phyloP scores from a whole-genome alignment of 176 grass and related monocot species.

The Avena insularis region DNA sequence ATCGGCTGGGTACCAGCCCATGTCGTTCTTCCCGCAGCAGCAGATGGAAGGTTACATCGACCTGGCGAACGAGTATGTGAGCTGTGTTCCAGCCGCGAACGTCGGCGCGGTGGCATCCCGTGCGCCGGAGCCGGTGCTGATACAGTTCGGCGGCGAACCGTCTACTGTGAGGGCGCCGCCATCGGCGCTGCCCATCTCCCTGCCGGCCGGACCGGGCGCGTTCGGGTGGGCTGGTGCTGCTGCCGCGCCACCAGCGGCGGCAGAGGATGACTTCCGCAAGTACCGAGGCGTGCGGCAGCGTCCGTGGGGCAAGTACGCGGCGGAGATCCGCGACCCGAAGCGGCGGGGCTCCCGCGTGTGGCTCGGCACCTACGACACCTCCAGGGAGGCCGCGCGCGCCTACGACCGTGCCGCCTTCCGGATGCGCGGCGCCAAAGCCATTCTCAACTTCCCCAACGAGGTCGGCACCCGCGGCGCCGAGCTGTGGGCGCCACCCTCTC shows the following conservation, averaged over 20 bases:
- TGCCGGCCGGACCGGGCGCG: slow-evolving; percentile 25
- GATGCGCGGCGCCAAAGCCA: slow-evolving; percentile 77
- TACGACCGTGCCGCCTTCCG: slow-evolving; percentile 78
- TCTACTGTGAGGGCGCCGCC: not conserved
- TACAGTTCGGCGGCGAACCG: slow-evolving; percentile 42
- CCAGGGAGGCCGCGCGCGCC: slow-evolving; percentile 67
- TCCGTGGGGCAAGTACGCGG: slow-evolving; percentile 85
- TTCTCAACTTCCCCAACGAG: slow-evolving; percentile 91
- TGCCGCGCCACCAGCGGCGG: not conserved
- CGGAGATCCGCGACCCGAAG: slow-evolving; percentile 92
- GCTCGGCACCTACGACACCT: slow-evolving; percentile 80
- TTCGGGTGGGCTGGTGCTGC: slow-evolving; percentile 16
- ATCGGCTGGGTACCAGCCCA: not conserved
- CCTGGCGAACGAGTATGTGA: slow-evolving; percentile 6
- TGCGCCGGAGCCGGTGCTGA: slow-evolving; percentile 46
- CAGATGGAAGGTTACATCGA: slow-evolving; percentile 34
- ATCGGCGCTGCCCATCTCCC: slow-evolving; percentile 36
- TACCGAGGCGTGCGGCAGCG: slow-evolving; percentile 75
- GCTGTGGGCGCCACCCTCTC: not conserved
- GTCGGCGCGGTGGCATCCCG: slow-evolving; percentile 3
- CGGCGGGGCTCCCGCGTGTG: slow-evolving; percentile 74
- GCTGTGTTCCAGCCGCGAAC: not conserved
- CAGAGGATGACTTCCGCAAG: slow-evolving; percentile 51
- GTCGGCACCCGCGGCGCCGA: slow-evolving; percentile 51
- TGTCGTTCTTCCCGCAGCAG: slow-evolving; percentile 22